Evolutionary conservation across 2,329 filamentous ascomycete genomes (phyloP).

Genomic region (Aureobasidium sp.): DNA sequence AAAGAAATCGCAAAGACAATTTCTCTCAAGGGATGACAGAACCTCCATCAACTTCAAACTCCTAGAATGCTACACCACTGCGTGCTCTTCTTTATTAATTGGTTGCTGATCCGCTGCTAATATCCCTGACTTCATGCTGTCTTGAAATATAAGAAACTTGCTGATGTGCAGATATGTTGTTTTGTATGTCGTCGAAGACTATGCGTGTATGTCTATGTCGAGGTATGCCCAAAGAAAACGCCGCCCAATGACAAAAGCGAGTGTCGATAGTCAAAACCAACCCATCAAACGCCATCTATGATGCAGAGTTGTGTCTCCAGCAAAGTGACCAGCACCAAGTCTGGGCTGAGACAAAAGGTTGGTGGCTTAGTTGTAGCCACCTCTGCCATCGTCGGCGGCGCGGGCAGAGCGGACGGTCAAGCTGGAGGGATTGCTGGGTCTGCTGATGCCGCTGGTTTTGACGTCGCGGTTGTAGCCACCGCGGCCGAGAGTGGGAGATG

Average conservation of each 20-base stretch:
- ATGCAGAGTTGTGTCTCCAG: not conserved
- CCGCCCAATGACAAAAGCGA: not conserved
- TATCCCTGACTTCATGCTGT: not conserved
- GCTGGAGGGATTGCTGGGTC: constrained; percentile 1
- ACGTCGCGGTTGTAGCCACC: constrained; percentile 17
- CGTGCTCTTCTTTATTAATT: not conserved
- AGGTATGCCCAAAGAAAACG: not conserved
- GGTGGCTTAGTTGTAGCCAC: constrained; percentile 20
- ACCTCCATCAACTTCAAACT: not conserved
- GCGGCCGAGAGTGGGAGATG: constrained; percentile 11
- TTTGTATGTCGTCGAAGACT: not conserved
- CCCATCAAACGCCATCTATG: not conserved
- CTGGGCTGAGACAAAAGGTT: not conserved
- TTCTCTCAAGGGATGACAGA: not conserved
- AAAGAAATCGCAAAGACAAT: not conserved
- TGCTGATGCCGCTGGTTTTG: constrained; percentile 5
- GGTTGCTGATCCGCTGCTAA: not conserved
- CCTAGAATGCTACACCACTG: not conserved
- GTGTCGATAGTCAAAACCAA: not conserved
- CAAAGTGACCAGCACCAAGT: not conserved
- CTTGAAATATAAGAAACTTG: not conserved
- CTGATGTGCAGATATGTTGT: not conserved
- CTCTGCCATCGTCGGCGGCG: constrained; percentile 15
- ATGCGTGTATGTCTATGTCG: not conserved
- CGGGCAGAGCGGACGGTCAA: constrained; percentile 9